Percentiles rank a stretch among this genome's conserved stretches.
Conservation (phyloP, 1,139 yeast genomes). For the Yamadazyma membranifaciens region DNA sequence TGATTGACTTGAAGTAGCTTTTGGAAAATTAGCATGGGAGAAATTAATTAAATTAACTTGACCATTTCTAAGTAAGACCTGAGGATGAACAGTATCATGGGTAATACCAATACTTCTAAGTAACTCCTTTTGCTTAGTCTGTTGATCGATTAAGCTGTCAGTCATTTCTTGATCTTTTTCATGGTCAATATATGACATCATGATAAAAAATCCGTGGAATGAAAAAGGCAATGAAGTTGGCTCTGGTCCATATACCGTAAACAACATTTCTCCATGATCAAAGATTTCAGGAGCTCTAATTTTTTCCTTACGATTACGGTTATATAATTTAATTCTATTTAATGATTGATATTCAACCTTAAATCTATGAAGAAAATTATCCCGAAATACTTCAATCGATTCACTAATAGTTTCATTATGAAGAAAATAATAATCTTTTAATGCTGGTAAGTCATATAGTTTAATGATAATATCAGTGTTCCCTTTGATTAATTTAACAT, state of each 20-base stretch:
- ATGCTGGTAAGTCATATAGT: background rate
- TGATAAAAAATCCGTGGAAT: background rate
- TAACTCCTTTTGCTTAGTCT: background rate
- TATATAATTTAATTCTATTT: background rate
- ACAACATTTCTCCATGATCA: background rate
- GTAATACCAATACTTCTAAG: background rate
- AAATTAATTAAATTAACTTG: background rate
- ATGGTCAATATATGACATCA: background rate
- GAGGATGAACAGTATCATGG: background rate
- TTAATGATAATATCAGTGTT: background rate
- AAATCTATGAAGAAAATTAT: background rate
- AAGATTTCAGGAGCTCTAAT: background rate
- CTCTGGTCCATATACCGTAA: background rate
- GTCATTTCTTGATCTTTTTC: background rate
- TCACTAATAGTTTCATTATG: background rate
- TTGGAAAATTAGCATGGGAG: background rate
- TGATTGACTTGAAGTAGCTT: too few species aligned
- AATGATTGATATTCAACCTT: background rate
- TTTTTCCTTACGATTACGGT: background rate
- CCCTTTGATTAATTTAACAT: background rate
- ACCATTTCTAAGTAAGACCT: background rate
- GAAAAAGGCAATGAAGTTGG: background rate
- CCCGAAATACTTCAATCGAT: background rate
- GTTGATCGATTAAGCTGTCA: background rate
- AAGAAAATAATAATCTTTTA: too few species aligned